phyloP scores from a whole-genome alignment of 2,329 filamentous ascomycete species.

The Penicillium sp. region DNA sequence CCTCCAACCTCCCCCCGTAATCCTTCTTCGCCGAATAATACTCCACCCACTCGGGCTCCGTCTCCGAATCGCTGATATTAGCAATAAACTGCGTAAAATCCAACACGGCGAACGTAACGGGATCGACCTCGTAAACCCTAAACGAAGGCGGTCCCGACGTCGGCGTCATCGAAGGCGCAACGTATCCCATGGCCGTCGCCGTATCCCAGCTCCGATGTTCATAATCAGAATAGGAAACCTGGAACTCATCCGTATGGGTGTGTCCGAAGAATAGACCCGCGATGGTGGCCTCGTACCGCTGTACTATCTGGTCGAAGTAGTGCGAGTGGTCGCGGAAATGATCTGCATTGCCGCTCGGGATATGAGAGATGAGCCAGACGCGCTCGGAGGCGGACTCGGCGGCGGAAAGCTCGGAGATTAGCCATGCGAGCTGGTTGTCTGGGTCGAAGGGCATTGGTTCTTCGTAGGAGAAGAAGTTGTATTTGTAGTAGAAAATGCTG shows the following conservation, averaged over 20 bases:
- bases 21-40: slow-evolving; percentile 58
- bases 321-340: slow-evolving; percentile 54
- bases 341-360: slow-evolving; percentile 53
- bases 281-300: slow-evolving; percentile 55
- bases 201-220: slow-evolving; percentile 40
- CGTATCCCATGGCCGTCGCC: slow-evolving; percentile 54
- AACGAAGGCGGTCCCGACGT: slow-evolving; percentile 58
- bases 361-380: slow-evolving; percentile 60
- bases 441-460: slow-evolving; percentile 53
- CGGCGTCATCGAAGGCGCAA: slow-evolving; percentile 56
- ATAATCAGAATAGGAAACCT: slow-evolving; percentile 56
- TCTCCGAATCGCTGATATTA: slow-evolving; percentile 48
- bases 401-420: slow-evolving; percentile 53
- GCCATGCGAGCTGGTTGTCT: slow-evolving; percentile 53
- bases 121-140: slow-evolving; percentile 59
- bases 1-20: slow-evolving; percentile 44
- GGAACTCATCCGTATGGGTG: slow-evolving; percentile 58
- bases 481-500: slow-evolving; percentile 60
- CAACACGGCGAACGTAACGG: slow-evolving; percentile 55
- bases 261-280: slow-evolving; percentile 58
- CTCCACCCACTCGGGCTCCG: slow-evolving; percentile 52
- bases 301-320: slow-evolving; percentile 55
- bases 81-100: slow-evolving; percentile 57
- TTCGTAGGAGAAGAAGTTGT: slow-evolving; percentile 58
- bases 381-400: slow-evolving; percentile 54